Conservation (phyloP, 352 stramenopile species). For the Halophytophthora polymorphica region DNA sequence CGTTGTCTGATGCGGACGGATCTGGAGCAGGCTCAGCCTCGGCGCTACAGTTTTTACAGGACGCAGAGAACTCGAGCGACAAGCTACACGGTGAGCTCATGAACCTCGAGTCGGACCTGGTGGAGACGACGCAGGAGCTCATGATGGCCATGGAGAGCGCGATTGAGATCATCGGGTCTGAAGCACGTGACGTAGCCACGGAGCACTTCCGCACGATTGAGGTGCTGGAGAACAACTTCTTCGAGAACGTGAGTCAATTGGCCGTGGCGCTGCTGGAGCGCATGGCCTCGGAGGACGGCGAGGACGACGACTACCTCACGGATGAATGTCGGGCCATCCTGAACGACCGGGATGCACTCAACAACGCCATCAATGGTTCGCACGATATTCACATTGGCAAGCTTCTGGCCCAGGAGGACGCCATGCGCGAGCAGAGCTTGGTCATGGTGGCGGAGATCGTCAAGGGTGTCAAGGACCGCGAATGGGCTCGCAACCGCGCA, state of each 20-base stretch:
- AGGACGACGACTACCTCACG: conserved; percentile 76
- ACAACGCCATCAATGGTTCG: conserved; percentile 87
- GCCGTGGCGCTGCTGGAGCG: conserved; percentile 71
- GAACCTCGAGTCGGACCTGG: conserved; percentile 86
- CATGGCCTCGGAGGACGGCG: conserved; percentile 71
- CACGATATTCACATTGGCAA: conserved; percentile 92
- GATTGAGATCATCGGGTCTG: conserved; percentile 61
- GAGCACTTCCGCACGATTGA: conserved; percentile 89
- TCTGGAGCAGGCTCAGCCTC: conserved; percentile 17
- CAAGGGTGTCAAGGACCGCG: conserved; percentile 54
- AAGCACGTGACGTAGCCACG: conserved; percentile 61
- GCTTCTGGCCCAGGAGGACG: conserved; percentile 81
- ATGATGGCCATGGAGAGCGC: conserved; percentile 56
- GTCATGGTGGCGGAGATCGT: conserved; percentile 67
- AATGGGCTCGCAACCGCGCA: conserved; percentile 73
- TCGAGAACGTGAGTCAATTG: conserved; percentile 80
- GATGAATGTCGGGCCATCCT: conserved; percentile 80
- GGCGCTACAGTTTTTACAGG: conserved; percentile 74
- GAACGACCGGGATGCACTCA: conserved; percentile 79
- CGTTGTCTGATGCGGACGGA: conserved; percentile 29
- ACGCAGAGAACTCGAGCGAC: conserved; percentile 79
- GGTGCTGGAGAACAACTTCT: conserved; percentile 91
- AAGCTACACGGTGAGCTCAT: conserved; percentile 87
- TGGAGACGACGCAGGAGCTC: conserved; percentile 71
- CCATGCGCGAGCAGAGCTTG: conserved; percentile 76